A percentile compares a stretch with the other conserved stretches of the same genome.
Evolutionary conservation across 225 moss, liverwort and hornwort genomes (phyloP).

Genomic region (Pseudisothecium myosuroides): DNA sequence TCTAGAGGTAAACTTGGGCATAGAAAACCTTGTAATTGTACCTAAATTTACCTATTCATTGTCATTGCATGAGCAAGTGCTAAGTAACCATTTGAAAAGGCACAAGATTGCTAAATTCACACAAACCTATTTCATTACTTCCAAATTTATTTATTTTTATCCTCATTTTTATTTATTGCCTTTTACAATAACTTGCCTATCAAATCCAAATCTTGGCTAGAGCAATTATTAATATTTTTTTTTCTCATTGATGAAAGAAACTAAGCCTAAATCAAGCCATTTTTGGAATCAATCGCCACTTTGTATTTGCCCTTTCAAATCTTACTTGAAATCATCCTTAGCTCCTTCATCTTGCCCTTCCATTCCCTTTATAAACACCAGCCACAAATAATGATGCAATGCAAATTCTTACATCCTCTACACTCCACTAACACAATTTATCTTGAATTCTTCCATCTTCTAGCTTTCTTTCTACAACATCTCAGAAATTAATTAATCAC

Average conservation of each 20-base stretch:
- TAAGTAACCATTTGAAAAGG: too few species aligned
- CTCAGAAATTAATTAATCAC: not conserved
- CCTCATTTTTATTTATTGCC: not conserved
- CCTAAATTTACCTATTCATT: not conserved
- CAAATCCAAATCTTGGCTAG: not conserved
- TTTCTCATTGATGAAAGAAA: not conserved
- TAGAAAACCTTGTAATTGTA: not conserved
- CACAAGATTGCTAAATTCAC: not conserved
- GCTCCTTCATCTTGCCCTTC: too few species aligned
- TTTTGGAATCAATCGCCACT: not conserved
- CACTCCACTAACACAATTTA: fast-evolving
- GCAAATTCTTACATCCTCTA: not conserved
- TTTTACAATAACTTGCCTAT: too few species aligned
- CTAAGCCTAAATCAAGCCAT: not conserved
- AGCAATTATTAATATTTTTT: not conserved
- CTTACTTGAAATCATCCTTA: not conserved
- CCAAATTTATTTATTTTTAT: not conserved
- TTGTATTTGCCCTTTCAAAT: not conserved
- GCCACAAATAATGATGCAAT: not conserved
- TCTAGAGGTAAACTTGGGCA: not conserved
- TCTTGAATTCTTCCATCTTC: not conserved
- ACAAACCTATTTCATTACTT: not conserved
- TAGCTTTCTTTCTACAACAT: not conserved
- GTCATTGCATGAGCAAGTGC: fast-evolving
- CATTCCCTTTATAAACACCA: fast-evolving